Percentiles rank a stretch among this genome's conserved stretches.
phyloP scores from a whole-genome alignment of 768 basidiomycete species.

The Tulasnella sp. region DNA sequence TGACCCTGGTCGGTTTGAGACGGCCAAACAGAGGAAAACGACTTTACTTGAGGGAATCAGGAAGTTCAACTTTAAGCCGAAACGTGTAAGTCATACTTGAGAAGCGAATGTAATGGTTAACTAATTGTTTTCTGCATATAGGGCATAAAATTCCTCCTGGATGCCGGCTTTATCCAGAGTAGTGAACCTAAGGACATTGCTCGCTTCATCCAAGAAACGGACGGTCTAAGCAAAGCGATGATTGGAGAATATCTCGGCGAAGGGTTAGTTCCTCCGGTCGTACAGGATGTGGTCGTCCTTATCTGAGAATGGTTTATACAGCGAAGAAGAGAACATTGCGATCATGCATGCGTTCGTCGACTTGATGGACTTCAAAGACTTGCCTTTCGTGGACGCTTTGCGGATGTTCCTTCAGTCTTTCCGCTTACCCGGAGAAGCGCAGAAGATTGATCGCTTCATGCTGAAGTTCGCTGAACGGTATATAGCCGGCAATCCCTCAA shows the following conservation, averaged over 20 bases:
- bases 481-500: conserved; percentile 75
- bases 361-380: conserved; percentile 70
- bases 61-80: conserved; percentile 99
- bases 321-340: conserved; percentile 79
- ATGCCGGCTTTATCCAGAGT: conserved; percentile 74
- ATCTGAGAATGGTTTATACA: conserved; percentile 24
- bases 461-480: conserved; percentile 97
- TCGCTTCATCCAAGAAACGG: conserved; percentile 70
- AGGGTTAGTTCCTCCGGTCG: conserved; percentile 47
- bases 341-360: conserved; percentile 99
- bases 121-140: conserved; percentile 23
- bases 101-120: not conserved
- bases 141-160: conserved; percentile 84
- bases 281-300: not conserved
- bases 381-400: conserved; percentile 80
- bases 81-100: conserved; percentile 46
- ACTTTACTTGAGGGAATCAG: conserved; percentile 89
- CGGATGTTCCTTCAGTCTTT: conserved; percentile 88
- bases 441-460: conserved; percentile 99
- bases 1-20: conserved; percentile 88
- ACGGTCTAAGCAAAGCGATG: conserved; percentile 89
- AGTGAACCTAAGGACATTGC: conserved; percentile 69
- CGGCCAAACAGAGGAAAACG: conserved; percentile 92
- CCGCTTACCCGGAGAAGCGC: conserved; percentile 92
- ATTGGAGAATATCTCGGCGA: conserved; percentile 98